These are phyloP conservation scores for Pterula multifida DNA, from an alignment of 1,284 basidiomycete genomes.

Conservation along the genomic window DNA sequence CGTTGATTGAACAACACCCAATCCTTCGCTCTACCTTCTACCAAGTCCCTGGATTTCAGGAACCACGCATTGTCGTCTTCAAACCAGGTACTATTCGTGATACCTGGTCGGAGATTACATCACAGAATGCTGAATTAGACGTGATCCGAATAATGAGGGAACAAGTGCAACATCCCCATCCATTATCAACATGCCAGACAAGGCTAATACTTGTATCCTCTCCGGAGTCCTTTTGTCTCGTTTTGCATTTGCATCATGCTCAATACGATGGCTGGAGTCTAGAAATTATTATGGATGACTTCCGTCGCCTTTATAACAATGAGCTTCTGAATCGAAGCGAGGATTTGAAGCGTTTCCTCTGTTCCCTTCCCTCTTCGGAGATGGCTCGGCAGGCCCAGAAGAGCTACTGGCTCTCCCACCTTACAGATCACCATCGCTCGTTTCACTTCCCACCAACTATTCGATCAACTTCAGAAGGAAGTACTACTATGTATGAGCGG, in stretches of 20 bases:
- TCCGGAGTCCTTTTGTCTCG: slow-evolving; percentile 18
- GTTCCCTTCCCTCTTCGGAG: slow-evolving; percentile 14
- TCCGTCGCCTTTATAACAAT: slow-evolving; percentile 23
- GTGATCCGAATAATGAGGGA: slow-evolving; percentile 21
- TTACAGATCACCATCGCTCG: slow-evolving; percentile 15
- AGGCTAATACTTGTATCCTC: slow-evolving; percentile 22
- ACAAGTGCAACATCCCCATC: slow-evolving; percentile 23
- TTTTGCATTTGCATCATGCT: slow-evolving; percentile 36
- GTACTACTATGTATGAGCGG: background rate
- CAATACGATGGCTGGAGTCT: slow-evolving; percentile 42
- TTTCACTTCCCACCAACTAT: slow-evolving; percentile 20
- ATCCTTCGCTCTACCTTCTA: slow-evolving; percentile 33
- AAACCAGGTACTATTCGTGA: slow-evolving; percentile 14
- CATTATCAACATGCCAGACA: slow-evolving; percentile 20
- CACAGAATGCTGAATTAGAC: slow-evolving; percentile 6
- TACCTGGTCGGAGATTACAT: slow-evolving; percentile 14
- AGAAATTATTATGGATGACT: slow-evolving; percentile 28
- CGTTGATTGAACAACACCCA: slow-evolving; percentile 23
- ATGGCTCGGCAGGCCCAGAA: slow-evolving; percentile 20
- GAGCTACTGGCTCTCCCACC: slow-evolving; percentile 29
- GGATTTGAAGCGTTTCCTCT: slow-evolving; percentile 22
- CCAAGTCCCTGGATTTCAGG: slow-evolving; percentile 15
- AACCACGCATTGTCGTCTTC: slow-evolving; percentile 27
- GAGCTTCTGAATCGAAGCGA: slow-evolving; percentile 15
- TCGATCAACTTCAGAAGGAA: background rate